Conservation (phyloP, 805 yeast species). For the Candida corydali region DNA sequence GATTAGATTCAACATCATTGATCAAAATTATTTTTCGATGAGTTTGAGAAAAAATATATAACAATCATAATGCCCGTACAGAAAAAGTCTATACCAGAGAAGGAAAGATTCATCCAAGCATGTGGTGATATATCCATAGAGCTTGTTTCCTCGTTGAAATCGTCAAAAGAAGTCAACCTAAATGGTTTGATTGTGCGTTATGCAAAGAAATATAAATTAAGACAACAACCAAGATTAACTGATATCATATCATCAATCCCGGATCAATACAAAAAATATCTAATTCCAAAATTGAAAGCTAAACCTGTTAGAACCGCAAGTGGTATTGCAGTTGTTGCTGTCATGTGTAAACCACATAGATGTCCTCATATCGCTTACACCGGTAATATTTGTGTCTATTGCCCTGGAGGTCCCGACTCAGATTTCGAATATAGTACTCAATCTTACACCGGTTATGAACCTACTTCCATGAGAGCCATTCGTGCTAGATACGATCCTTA, state of each 20-base stretch:
- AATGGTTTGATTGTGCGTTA: constrained; percentile 83
- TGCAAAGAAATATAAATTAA: constrained; percentile 86
- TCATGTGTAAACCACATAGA: constrained; percentile 98
- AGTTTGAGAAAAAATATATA: not conserved
- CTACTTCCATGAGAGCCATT: constrained; percentile 99
- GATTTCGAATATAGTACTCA: constrained; percentile 98
- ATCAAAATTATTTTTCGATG: constrained; percentile 2
- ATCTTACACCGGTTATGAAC: constrained; percentile 97
- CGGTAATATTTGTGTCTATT: constrained; percentile 96
- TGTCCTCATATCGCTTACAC: constrained; percentile 99
- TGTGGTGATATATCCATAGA: constrained; percentile 90
- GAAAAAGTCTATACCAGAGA: constrained; percentile 61
- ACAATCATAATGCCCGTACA: constrained; percentile 28
- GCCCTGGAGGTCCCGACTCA: constrained; percentile 99
- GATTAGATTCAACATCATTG: not conserved
- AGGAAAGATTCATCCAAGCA: constrained; percentile 87
- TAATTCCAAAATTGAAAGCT: constrained; percentile 93
- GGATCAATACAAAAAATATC: constrained; percentile 87
- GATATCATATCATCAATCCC: constrained; percentile 95
- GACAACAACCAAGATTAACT: constrained; percentile 89
- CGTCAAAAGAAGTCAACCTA: constrained; percentile 75
- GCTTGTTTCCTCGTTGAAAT: constrained; percentile 70
- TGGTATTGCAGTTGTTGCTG: constrained; percentile 98
- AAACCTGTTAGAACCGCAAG: constrained; percentile 98
- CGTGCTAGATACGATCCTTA: constrained; percentile 97